phyloP scores from a whole-genome alignment of 1,284 basidiomycete genomes.

The Cutaneotrichosporon curvatum region DNA sequence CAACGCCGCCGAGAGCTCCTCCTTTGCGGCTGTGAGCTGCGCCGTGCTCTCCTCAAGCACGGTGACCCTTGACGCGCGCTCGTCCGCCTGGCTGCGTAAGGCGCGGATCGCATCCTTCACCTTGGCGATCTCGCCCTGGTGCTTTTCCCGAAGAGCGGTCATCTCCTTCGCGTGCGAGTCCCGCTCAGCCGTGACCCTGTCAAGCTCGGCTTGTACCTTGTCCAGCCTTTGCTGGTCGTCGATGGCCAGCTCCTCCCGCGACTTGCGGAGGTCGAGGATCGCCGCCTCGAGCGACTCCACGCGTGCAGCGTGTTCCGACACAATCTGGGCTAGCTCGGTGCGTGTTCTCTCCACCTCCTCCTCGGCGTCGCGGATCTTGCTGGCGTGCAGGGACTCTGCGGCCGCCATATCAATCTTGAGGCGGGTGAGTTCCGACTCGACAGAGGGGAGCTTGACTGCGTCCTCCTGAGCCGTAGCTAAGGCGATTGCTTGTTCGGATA shows the following conservation, averaged over 20 bases:
- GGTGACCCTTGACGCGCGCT: conserved; percentile 1
- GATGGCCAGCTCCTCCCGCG: conserved; percentile 30
- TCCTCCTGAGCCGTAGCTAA: conserved; percentile 5
- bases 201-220: conserved; percentile 14
- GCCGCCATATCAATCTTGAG: conserved; percentile 10
- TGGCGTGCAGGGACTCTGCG: conserved; percentile 17
- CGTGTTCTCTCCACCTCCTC: conserved; percentile 28
- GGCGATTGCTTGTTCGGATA: conserved; percentile 14
- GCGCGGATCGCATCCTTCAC: conserved; percentile 4
- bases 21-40: neutral
- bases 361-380: conserved; percentile 20
- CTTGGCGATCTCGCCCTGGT: conserved; percentile 8
- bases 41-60: conserved; percentile 5
- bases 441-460: conserved; percentile 9
- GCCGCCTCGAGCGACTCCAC: conserved; percentile 33
- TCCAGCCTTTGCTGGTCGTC: conserved; percentile 27
- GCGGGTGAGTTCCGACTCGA: conserved; percentile 11
- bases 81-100: conserved; percentile 5
- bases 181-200: conserved; percentile 3
- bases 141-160: neutral
- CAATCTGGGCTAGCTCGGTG: conserved; percentile 21
- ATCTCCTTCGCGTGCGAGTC: conserved; percentile 1
- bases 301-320: conserved; percentile 24
- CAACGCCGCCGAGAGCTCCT: conserved; percentile 8
- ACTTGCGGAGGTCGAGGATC: conserved; percentile 32